A percentile compares a stretch with the other conserved stretches of the same genome.
Evolutionary conservation across 1,284 basidiomycete genomes (phyloP).

Genomic region (Pseudozyma tsukubaensis): DNA sequence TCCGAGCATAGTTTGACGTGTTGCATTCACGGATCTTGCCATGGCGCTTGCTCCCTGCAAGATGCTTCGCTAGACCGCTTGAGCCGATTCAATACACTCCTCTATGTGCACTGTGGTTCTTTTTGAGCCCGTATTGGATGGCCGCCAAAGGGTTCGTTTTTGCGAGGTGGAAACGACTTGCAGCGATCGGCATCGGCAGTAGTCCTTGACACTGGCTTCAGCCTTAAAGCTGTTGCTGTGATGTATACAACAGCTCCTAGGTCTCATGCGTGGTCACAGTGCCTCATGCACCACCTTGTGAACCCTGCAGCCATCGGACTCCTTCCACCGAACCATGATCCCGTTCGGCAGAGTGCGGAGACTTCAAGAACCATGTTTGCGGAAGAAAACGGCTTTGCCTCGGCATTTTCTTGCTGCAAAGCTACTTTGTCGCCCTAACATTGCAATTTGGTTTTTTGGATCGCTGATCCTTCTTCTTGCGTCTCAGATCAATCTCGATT

Average conservation of each 20-base stretch:
- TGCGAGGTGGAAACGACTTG: not conserved
- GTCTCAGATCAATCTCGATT: no score
- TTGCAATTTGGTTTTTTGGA: not conserved
- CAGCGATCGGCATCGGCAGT: constrained; percentile 23
- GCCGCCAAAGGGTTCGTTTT: not conserved
- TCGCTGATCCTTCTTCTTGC: no score
- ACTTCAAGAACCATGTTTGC: not conserved
- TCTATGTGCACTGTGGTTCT: not conserved
- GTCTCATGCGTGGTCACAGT: constrained; percentile 1
- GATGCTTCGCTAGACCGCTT: constrained; percentile 4
- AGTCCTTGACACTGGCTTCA: not conserved
- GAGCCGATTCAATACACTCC: not conserved
- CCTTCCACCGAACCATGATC: not conserved
- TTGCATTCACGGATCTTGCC: constrained; percentile 26
- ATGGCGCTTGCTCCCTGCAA: not conserved
- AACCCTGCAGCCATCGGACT: constrained; percentile 16
- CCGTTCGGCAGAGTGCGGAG: constrained; percentile 22
- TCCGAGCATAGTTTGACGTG: constrained; percentile 12
- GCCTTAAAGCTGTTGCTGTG: not conserved
- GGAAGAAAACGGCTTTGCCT: constrained; percentile 34
- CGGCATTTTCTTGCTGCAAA: not conserved
- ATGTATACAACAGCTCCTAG: not conserved
- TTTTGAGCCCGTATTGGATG: not conserved
- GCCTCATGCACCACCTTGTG: constrained; percentile 5
- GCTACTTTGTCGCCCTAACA: constrained; percentile 12